Base-by-base conservation (phyloP, 352 stramenopile genomes). In the Phytophthora rubi region DNA sequence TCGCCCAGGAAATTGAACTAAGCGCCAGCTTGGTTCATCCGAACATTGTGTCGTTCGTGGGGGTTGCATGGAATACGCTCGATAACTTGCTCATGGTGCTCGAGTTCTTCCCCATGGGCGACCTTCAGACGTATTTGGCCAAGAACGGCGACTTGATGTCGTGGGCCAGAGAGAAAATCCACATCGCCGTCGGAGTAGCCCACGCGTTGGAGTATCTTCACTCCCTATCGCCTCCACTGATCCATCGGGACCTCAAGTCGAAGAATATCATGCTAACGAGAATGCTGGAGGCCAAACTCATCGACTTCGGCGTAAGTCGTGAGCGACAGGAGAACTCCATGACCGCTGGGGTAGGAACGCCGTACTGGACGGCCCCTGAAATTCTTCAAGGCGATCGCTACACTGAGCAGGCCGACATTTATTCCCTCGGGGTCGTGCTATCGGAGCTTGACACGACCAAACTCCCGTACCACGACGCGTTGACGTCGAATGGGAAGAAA, bases 201-300 rank as follows among this genome's bases (percentile, higher is more conserved):
- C 53, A 48, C 1, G 80, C 75, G 4, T 58, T 88, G 3, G 59
- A 78, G 23, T 85, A 79, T 62, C 49, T 74, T 18, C 75, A 76
- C 62, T 49, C 16, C 6, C 71, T 65, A 23, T 49, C 69, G 2
- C 63, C 72, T 26, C 61, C 68, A 7, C 53, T 83, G 28, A 76
- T 75, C 35, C 63, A 81, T 62, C 70, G 81, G 37, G 60, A 81
- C 47, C 30, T 81, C 57, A 73, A 86, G 58, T 79, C 77, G 4
- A 77, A 83, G n/a, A 89, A 83, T 33, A 80, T 89, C 37, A 75
- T 97, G 21, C 68, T 97, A 28, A 89, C 92, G n/a, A 79, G 56
- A 4, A 44, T 77, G 10, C 73, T 92, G 2, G 76, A 92, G 47
- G 79, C 93, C 15, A 87, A 89, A 45, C 66, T 89, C 2, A 82